Percentiles rank a stretch among this genome's conserved stretches.
Conservation (phyloP, 2,329 filamentous ascomycete species). For the Trichoderma aggressivum region DNA sequence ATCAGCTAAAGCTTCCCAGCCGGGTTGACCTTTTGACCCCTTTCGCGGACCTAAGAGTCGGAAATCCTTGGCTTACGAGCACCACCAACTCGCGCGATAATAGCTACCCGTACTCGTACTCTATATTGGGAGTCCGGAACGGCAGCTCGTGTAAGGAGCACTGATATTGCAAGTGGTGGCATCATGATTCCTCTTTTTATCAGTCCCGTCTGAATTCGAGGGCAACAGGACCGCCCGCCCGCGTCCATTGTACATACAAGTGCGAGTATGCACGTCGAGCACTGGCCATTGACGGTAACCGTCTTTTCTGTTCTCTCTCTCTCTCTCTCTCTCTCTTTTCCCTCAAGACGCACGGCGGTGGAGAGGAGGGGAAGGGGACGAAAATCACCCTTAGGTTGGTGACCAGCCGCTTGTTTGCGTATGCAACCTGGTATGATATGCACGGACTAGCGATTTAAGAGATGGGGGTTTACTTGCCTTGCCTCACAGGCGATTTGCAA, state of each 20-base stretch:
- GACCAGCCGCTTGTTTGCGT: constrained; percentile 14
- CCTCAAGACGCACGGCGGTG: constrained; percentile 13
- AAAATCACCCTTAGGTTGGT: constrained; percentile 8
- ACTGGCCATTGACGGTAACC: neutral
- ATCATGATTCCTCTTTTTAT: neutral
- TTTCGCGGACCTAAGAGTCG: neutral
- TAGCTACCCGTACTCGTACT: no score
- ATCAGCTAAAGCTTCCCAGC: neutral
- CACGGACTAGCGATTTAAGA: constrained; percentile 10
- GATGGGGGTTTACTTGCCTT: constrained; percentile 2
- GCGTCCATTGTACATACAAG: neutral
- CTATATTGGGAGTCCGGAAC: neutral
- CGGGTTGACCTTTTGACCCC: neutral
- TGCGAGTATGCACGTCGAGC: neutral
- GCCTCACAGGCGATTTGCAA: constrained; percentile 7
- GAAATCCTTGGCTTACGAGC: neutral
- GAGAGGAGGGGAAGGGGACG: neutral
- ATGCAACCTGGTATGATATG: constrained; percentile 16
- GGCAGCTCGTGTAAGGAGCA: neutral
- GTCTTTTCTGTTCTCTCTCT: neutral
- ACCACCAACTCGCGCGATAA: neutral
- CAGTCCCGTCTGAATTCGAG: neutral
- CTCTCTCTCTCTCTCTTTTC: neutral
- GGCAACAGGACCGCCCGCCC: neutral
- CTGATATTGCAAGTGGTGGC: neutral